phyloP scores from a whole-genome alignment of 2,329 filamentous ascomycete genomes.

The Aspergillus novofumigatus region DNA sequence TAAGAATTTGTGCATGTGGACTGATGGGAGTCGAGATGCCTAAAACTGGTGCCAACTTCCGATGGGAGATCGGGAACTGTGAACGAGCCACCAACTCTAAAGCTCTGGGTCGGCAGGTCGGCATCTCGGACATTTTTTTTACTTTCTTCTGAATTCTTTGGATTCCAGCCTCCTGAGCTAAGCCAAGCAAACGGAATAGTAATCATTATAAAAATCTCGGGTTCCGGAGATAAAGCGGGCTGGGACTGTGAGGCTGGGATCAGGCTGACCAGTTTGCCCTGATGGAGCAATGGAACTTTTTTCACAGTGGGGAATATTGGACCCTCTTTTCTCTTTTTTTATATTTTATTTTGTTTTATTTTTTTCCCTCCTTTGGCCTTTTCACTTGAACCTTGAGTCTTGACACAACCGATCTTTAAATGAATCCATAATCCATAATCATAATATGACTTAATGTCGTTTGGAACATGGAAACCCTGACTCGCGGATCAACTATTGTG shows the following conservation, averaged over 20 bases:
- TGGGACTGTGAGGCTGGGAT: too few relatives aligned
- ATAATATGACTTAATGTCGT: background rate
- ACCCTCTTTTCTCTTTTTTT: background rate
- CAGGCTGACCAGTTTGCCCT: too few relatives aligned
- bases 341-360: background rate
- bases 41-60: background rate
- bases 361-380: too few relatives aligned
- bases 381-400: background rate
- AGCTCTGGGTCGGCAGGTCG: constrained; percentile 12
- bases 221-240: too few relatives aligned
- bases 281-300: background rate
- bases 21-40: background rate
- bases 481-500: background rate
- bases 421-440: background rate
- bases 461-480: background rate
- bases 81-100: background rate
- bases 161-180: too few relatives aligned
- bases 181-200: too few relatives aligned
- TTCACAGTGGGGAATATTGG: constrained; percentile 3
- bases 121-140: constrained; percentile 12
- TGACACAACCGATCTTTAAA: background rate
- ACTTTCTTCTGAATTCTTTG: too few relatives aligned
- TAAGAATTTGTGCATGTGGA: background rate
- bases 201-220: too few relatives aligned
- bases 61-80: background rate